Percentiles rank a stretch among this genome's conserved stretches.
Conservation (phyloP, 768 basidiomycete species). For the Mycena polygramma region DNA sequence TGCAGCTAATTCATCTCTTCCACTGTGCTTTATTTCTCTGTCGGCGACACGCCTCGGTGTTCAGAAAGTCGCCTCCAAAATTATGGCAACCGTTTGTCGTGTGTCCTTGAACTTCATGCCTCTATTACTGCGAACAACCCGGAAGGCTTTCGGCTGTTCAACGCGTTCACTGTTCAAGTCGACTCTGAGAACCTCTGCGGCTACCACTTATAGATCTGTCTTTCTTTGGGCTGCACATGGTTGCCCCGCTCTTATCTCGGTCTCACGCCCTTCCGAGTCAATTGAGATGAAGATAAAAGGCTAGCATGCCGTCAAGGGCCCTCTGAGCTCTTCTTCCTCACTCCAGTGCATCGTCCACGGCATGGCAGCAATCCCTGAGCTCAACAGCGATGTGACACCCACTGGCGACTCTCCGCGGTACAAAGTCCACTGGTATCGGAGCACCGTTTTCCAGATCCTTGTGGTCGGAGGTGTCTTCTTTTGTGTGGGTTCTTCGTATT, state of each 20-base stretch:
- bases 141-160: too few species aligned
- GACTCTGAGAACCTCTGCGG: too few species aligned
- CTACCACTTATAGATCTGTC: background rate
- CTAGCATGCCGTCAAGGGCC: background rate
- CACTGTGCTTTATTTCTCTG: too few species aligned
- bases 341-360: background rate
- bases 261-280: slow-evolving; percentile 1
- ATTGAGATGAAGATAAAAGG: background rate
- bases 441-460: slow-evolving; percentile 48
- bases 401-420: slow-evolving; percentile 18
- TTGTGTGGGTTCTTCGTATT: slow-evolving; percentile 41
- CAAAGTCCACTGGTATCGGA: slow-evolving; percentile 48
- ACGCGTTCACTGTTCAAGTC: too few species aligned
- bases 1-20: too few species aligned
- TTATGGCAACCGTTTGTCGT: background rate
- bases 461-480: slow-evolving; percentile 50
- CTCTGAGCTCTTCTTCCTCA: background rate
- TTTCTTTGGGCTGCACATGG: background rate
- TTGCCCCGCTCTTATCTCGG: background rate
- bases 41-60: too few species aligned
- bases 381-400: slow-evolving; percentile 22
- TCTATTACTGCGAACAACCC: too few species aligned
- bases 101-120: background rate
- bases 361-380: slow-evolving; percentile 27
- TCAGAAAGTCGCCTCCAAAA: too few species aligned